Percentiles rank a stretch among this genome's conserved stretches.
Conservation (phyloP, 495 filamentous ascomycete genomes). For the Daldinia decipiens region DNA sequence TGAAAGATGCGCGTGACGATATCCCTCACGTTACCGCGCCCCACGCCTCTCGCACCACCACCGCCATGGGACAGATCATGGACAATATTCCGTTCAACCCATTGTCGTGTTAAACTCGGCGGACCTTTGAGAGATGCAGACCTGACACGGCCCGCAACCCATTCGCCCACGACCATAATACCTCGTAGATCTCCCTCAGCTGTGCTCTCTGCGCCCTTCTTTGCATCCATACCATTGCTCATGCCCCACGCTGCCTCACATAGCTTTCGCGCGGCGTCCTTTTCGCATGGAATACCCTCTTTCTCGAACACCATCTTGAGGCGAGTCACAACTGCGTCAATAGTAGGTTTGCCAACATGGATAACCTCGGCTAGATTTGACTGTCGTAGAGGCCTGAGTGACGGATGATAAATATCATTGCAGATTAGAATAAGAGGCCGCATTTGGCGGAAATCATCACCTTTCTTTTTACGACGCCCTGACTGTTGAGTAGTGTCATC, state of each 20-base stretch:
- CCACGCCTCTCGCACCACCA: constrained; percentile 78
- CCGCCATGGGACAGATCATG: constrained; percentile 76
- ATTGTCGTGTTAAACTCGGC: constrained; percentile 73
- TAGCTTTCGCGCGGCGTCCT: constrained; percentile 85
- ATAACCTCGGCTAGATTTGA: constrained; percentile 87
- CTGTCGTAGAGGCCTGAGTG: constrained; percentile 82
- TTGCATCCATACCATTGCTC: constrained; percentile 64
- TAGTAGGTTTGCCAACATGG: constrained; percentile 86
- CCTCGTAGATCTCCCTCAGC: constrained; percentile 92
- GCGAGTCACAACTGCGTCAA: constrained; percentile 85
- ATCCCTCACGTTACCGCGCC: constrained; percentile 81
- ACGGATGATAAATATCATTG: constrained; percentile 96
- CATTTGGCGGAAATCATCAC: constrained; percentile 84
- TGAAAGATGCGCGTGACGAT: constrained; percentile 86
- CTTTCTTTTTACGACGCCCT: constrained; percentile 67
- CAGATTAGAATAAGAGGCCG: constrained; percentile 93
- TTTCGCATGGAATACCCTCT: constrained; percentile 86
- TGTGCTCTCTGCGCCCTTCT: constrained; percentile 67
- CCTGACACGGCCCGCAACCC: constrained; percentile 85
- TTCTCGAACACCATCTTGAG: constrained; percentile 84
- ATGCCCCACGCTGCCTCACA: constrained; percentile 96
- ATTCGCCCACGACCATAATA: constrained; percentile 93
- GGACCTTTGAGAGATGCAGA: constrained; percentile 55
- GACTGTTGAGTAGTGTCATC: constrained; percentile 47
- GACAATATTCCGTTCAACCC: constrained; percentile 84